Conservation (phyloP, 73 alveolate genomes). For the Stentor roeselii region DNA sequence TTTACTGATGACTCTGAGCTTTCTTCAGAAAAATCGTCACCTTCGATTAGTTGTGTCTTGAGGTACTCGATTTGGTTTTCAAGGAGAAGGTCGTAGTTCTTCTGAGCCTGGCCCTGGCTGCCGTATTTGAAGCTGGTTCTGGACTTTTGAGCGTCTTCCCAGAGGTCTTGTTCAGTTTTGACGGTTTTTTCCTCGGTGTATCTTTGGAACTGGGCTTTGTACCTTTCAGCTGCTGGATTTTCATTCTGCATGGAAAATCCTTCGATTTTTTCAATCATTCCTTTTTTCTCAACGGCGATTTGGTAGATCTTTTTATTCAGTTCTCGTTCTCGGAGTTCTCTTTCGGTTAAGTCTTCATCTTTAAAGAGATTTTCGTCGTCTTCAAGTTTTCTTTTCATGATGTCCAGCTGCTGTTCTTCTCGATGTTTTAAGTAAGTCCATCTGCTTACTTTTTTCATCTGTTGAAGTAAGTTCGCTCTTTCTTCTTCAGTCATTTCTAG, state of each 20-base stretch:
- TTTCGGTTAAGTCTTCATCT: slow-evolving; percentile 74
- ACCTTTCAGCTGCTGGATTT: slow-evolving; percentile 30
- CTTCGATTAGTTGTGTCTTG: slow-evolving; percentile 72
- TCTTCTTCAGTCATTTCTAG: slow-evolving; percentile 67
- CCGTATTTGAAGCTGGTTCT: slow-evolving; percentile 73
- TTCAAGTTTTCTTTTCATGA: slow-evolving; percentile 73
- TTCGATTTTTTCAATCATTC: slow-evolving; percentile 52
- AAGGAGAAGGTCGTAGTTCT: slow-evolving; percentile 75
- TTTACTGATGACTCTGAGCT: slow-evolving; percentile 40
- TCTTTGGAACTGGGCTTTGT: slow-evolving; percentile 49
- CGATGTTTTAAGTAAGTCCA: slow-evolving; percentile 80
- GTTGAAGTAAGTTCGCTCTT: slow-evolving; percentile 52
- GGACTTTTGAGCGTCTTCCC: slow-evolving; percentile 83
- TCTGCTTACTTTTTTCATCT: slow-evolving; percentile 82
- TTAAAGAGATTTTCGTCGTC: slow-evolving; percentile 83
- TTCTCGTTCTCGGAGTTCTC: slow-evolving; percentile 68
- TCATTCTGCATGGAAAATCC: slow-evolving; percentile 69
- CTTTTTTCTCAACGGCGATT: slow-evolving; percentile 56
- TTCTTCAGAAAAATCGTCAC: slow-evolving; percentile 38
- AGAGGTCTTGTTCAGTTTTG: slow-evolving; percentile 84
- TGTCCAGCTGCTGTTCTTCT: slow-evolving; percentile 85
- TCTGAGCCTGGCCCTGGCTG: slow-evolving; percentile 46
- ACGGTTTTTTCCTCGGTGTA: slow-evolving; percentile 55
- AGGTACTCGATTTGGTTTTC: slow-evolving; percentile 88
- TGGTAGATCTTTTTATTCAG: slow-evolving; percentile 69